Base-by-base conservation (phyloP, 148 eudicot genomes). In the Pouteria glomerata region DNA sequence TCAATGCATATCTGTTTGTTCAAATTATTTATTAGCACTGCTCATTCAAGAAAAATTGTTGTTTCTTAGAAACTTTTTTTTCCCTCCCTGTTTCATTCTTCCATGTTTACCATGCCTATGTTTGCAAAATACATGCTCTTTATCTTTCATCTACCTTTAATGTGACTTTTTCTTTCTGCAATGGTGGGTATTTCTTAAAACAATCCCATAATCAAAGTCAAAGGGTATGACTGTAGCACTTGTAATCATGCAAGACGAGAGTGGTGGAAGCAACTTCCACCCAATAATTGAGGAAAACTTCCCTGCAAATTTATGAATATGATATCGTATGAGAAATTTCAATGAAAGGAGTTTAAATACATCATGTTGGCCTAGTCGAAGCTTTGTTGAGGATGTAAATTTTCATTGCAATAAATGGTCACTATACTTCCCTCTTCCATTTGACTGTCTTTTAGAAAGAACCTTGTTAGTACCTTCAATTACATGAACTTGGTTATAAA, bases 151-250 rank as follows among this genome's bases (percentile, higher is more conserved):
- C 61, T 7, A n/a, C 4, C 39, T 31, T 4, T 21, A 42, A 35
- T 24, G 37, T 21, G n/a, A 89, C 88, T 21, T 63, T n/a, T 8
- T 1, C 19, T 63, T 63, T 8, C 67, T 65, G 52, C 33, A 1
- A 15, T 26, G 53, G 52, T 15, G 44, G 47, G 26, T 65, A 23
- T 45, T 27, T 39, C 15, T 8, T 15, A 0, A 48, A 15, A 48
- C 7, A 48, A 48, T 48, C 2, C 7, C n/a, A n/a, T n/a, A n/a
- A n/a, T n/a, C n/a, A n/a, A n/a, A n/a, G n/a, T n/a, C n/a, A n/a
- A n/a, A n/a, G n/a, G n/a, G n/a, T n/a, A n/a, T n/a, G n/a, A n/a
- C n/a, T n/a, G n/a, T n/a, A n/a, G n/a, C n/a, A n/a, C n/a, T n/a
- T n/a, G n/a, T n/a, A n/a, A n/a, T n/a, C n/a, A n/a, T n/a, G n/a